Evolutionary conservation across 2,329 filamentous ascomycete genomes (phyloP).

Genomic region (Venturia carpophila): DNA sequence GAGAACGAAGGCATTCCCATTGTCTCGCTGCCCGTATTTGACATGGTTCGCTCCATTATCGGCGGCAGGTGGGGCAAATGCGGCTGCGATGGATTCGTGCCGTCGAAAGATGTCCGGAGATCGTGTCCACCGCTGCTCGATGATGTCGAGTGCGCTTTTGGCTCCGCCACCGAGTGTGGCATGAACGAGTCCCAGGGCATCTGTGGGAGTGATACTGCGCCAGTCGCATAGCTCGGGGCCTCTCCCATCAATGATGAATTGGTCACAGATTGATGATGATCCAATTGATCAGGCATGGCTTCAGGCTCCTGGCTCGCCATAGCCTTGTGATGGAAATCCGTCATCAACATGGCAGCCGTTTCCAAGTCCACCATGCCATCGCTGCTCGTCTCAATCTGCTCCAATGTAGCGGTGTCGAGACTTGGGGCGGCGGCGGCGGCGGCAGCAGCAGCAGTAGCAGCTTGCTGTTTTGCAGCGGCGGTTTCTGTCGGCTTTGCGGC

Average conservation of each 20-base stretch:
- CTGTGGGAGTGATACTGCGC: slow-evolving; percentile 72
- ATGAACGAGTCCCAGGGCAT: slow-evolving; percentile 91
- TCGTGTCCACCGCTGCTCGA: slow-evolving; percentile 61
- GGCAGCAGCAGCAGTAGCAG: slow-evolving; percentile 10
- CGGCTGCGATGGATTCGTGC: slow-evolving; percentile 49
- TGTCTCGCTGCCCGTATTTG: slow-evolving; percentile 44
- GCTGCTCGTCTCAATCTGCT: slow-evolving; percentile 85
- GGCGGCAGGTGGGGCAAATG: slow-evolving; percentile 58
- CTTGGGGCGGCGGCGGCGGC: slow-evolving; percentile 49
- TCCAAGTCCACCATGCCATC: slow-evolving; percentile 93
- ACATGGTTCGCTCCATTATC: slow-evolving; percentile 57
- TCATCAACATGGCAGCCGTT: slow-evolving; percentile 96
- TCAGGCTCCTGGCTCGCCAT: slow-evolving; percentile 62
- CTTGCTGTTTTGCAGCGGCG: slow-evolving; percentile 56
- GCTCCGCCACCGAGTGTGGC: slow-evolving; percentile 58
- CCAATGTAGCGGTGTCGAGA: slow-evolving; percentile 76
- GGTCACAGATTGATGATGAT: slow-evolving; percentile 55
- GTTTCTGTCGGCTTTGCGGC: slow-evolving; percentile 54
- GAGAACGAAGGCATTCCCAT: slow-evolving; percentile 56
- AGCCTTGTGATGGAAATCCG: slow-evolving; percentile 94
- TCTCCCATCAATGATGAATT: slow-evolving; percentile 68
- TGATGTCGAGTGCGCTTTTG: slow-evolving; percentile 67
- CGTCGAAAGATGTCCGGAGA: slow-evolving; percentile 49
- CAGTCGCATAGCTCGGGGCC: slow-evolving; percentile 61
- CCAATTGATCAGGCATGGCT: slow-evolving; percentile 45